Percentiles rank a stretch among this genome's conserved stretches.
Evolutionary conservation across 306 rosid genomes (phyloP).

Genomic region (Canavalia gladiata): DNA sequence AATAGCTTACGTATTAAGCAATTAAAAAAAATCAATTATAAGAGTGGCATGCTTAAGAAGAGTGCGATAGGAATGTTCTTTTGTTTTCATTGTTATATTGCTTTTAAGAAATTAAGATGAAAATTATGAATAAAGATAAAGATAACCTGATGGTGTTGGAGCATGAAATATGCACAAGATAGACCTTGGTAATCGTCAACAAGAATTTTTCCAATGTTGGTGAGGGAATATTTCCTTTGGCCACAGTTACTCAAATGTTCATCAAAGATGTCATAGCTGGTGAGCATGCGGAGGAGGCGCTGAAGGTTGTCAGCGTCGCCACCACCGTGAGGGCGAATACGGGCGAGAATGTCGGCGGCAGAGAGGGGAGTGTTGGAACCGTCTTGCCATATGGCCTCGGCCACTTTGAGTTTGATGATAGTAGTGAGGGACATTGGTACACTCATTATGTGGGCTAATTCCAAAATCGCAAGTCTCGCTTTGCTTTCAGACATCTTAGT

Average conservation of each 20-base stretch:
- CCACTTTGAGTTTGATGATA: conserved; percentile 69
- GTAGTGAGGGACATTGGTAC: conserved; percentile 85
- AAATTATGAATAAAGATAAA: neutral
- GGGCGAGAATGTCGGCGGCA: conserved; percentile 62
- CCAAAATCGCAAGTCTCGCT: conserved; percentile 67
- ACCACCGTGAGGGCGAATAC: conserved; percentile 52
- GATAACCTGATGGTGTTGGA: conserved; percentile 82
- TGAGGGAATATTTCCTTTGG: conserved; percentile 68
- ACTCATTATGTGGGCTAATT: conserved; percentile 82
- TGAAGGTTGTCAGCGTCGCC: conserved; percentile 78
- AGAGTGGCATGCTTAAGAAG: too few relatives aligned
- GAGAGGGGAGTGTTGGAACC: conserved; percentile 73
- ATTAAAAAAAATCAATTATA: too few relatives aligned
- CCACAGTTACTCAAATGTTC: conserved; percentile 55
- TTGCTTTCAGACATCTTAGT: conserved; percentile 44
- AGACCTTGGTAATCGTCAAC: conserved; percentile 64
- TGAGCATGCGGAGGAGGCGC: conserved; percentile 75
- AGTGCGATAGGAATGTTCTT: too few relatives aligned
- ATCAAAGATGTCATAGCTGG: conserved; percentile 66
- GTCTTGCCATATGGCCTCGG: conserved; percentile 74
- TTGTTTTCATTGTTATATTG: too few relatives aligned
- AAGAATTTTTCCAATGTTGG: conserved; percentile 68
- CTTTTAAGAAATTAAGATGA: too few relatives aligned
- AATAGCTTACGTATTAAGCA: too few relatives aligned
- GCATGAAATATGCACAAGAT: conserved; percentile 66